phyloP scores from a whole-genome alignment of 768 basidiomycete genomes.

The Hericium erinaceus region DNA sequence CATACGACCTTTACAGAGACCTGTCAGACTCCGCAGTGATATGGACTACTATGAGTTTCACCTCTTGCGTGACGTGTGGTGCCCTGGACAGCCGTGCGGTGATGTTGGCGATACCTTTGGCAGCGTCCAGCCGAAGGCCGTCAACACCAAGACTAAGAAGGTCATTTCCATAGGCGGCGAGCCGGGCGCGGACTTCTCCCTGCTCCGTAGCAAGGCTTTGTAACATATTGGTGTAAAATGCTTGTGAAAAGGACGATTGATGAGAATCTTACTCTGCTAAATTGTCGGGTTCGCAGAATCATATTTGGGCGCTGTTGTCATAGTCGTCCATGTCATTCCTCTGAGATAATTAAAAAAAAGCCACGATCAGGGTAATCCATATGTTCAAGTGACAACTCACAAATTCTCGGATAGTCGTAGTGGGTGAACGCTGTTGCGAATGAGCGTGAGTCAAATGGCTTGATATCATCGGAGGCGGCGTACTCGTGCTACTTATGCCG shows the following conservation, averaged over 20 bases:
- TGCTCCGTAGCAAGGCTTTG: slow-evolving; percentile 53
- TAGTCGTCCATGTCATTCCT: slow-evolving; percentile 53
- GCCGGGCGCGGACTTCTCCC: slow-evolving; percentile 42
- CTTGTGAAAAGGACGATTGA: neutral
- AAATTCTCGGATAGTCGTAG: slow-evolving; percentile 29
- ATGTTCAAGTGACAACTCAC: slow-evolving; percentile 1
- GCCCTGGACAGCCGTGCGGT: slow-evolving; percentile 28
- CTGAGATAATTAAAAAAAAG: no score
- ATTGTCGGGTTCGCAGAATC: slow-evolving; percentile 27
- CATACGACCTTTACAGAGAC: slow-evolving; percentile 18
- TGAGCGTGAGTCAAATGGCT: neutral
- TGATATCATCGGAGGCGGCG: neutral
- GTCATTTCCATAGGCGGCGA: slow-evolving; percentile 53
- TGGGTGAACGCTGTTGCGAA: slow-evolving; percentile 32
- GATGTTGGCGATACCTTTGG: slow-evolving; percentile 56
- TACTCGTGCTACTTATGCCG: slow-evolving; percentile 7
- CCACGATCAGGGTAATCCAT: neutral
- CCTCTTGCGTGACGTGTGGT: slow-evolving; percentile 59
- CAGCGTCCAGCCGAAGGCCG: slow-evolving; percentile 54
- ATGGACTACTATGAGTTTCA: neutral
- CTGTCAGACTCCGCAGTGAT: neutral
- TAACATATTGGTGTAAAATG: neutral
- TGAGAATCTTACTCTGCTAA: slow-evolving; percentile 29
- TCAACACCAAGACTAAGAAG: slow-evolving; percentile 52
- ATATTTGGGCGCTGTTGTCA: slow-evolving; percentile 40